Base-by-base conservation (phyloP, 73 alveolate species). In the Durusdinium trenchii region DNA sequence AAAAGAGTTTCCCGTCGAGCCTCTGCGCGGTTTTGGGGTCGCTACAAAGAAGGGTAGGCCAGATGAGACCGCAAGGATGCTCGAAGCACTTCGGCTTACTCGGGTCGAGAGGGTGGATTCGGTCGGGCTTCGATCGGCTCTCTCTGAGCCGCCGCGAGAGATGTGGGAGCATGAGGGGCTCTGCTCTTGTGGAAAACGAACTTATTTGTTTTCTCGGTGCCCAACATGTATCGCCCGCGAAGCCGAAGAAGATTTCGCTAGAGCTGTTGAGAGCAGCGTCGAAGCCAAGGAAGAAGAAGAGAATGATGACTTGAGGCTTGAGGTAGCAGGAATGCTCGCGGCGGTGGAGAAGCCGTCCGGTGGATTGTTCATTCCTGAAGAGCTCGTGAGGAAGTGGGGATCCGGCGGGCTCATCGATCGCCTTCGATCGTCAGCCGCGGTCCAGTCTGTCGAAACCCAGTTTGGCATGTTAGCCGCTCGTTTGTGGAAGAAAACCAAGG, bases 131-230 rank as follows among this genome's bases (percentile, higher is more conserved):
- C n/a, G n/a, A n/a, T n/a, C n/a, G n/a, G n/a, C n/a, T n/a, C n/a
- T n/a, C n/a, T n/a, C n/a, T n/a, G n/a, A n/a, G n/a, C n/a, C n/a
- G n/a, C n/a, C n/a, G n/a, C n/a, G n/a, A n/a, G n/a, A n/a, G n/a
- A n/a, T n/a, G n/a, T n/a, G n/a, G n/a, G n/a, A n/a, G n/a, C n/a
- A 73, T 40, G 85, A 73, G 6, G 85, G 85, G 1, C 85, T 73
- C 36, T 73, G 85, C 50, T 35, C 40, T 47, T n/a, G n/a, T n/a
- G n/a, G n/a, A n/a, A n/a, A n/a, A n/a, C n/a, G n/a, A n/a, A n/a
- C n/a, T n/a, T n/a, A n/a, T n/a, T n/a, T n/a, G n/a, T n/a, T n/a
- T n/a, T n/a, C n/a, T n/a, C n/a, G n/a, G n/a, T n/a, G n/a, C 57
- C 85, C 85, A 5, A 18, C 85, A 47, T 73, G 85, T 50, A 32